A percentile compares a stretch with the other conserved stretches of the same genome.
phyloP scores from a whole-genome alignment of 2,329 filamentous ascomycete species.

The Colletotrichum falcatum region DNA sequence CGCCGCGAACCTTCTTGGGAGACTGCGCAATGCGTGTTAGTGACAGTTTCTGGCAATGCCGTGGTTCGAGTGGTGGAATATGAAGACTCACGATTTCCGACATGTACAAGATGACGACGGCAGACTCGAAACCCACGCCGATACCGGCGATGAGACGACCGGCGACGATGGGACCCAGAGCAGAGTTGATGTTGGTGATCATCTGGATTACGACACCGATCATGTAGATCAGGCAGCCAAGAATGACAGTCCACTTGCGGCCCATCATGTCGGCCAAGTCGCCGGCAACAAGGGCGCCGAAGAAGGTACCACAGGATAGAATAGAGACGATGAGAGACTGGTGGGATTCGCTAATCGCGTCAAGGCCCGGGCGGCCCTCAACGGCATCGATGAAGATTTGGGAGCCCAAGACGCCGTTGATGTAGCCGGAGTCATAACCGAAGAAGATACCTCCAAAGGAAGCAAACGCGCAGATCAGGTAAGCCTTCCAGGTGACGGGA shows the following conservation, averaged over 20 bases:
- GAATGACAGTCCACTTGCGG: conserved; percentile 78
- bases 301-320: conserved; percentile 82
- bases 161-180: conserved; percentile 73
- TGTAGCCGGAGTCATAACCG: conserved; percentile 83
- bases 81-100: conserved; percentile 74
- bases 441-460: conserved; percentile 82
- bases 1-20: conserved; percentile 79
- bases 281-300: conserved; percentile 81
- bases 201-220: conserved; percentile 77
- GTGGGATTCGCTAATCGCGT: conserved; percentile 55
- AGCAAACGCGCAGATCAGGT: conserved; percentile 77
- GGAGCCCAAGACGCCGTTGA: conserved; percentile 72
- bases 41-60: background rate
- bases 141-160: conserved; percentile 82
- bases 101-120: conserved; percentile 89
- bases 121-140: conserved; percentile 84
- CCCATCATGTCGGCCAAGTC: conserved; percentile 82
- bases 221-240: conserved; percentile 77
- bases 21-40: conserved; percentile 48
- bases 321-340: conserved; percentile 77
- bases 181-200: conserved; percentile 57
- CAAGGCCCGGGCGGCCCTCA: conserved; percentile 54
- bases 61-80: background rate
- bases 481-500: conserved; percentile 76
- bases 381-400: conserved; percentile 64